Base-by-base conservation (phyloP, 176 grass and related monocot genomes). In the Coix lacrymajobi region DNA sequence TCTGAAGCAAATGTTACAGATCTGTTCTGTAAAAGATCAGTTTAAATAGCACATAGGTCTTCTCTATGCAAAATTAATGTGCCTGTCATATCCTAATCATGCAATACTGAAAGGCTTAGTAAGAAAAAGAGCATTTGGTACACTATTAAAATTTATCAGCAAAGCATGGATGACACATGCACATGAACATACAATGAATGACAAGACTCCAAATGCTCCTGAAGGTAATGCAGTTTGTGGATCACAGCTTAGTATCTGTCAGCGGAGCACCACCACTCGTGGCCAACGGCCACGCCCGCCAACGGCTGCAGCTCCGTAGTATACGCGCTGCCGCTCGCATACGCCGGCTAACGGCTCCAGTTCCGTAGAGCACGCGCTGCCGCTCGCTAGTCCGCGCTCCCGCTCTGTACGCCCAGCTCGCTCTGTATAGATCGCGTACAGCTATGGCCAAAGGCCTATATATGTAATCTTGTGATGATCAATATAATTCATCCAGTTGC, bases 1-100 rank as follows among this genome's bases (percentile, higher is more conserved):
- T 75, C 19, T 57, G 57, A 79, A 67, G 20, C 5, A 86, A 43
- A 58, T 66, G 58, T 81, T 43, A 66, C 29, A 79, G 33, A 86
- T 26, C 14, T 52, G 15, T 37, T 86, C 28, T 22, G 28, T 3
- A 58, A 41, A 45, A 54, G 49, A 67, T 12, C 12, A 46, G 1
- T 67, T 26, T 34, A 12, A 73, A 73, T 62, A 48, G 37, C 24
- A 24, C 28, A 74, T 2, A 36, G 24, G 66, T 62, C 46, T 46
- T 28, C 10, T 74, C 40, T 71, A 64, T 49, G 38, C 20, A 64
- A 37, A 24, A 74, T 32, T 30, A 45, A 33, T 45, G 17, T 41
- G 12, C 22, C 8, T n/a, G 20, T 29, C 12, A 12, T 19, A 75
- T 66, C 15, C 13, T 11, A 11, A 12, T 46, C 26, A 60, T 36